These are phyloP conservation scores for Ilyonectria sp. DNA, from an alignment of 2,329 filamentous ascomycete species.

Conservation along the genomic window DNA sequence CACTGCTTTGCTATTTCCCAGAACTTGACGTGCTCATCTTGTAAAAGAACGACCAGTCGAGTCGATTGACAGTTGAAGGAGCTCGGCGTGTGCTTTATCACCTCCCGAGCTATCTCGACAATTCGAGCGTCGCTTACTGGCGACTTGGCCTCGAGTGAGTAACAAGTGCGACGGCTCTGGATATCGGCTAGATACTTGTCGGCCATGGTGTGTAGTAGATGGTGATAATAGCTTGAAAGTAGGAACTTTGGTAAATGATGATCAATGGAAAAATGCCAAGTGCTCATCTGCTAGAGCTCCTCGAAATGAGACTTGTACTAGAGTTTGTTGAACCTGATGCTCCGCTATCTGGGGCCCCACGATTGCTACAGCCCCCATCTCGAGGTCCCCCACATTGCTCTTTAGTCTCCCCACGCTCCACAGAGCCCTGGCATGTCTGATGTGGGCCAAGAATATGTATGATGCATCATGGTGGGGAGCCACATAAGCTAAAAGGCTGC, in stretches of 20 bases:
- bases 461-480: background rate
- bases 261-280: background rate
- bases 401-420: background rate
- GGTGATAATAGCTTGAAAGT: background rate
- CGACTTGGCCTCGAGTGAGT: slow-evolving; percentile 29
- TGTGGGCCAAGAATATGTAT: no score
- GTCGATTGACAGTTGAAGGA: slow-evolving; percentile 35
- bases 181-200: slow-evolving; percentile 21
- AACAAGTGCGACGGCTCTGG: slow-evolving; percentile 25
- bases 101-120: slow-evolving; percentile 25
- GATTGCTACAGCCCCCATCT: slow-evolving; percentile 1
- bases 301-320: background rate
- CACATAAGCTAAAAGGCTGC: background rate
- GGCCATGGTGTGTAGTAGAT: slow-evolving; percentile 13
- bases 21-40: slow-evolving; percentile 25
- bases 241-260: no score
- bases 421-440: no score
- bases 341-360: slow-evolving; percentile 11
- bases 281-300: background rate
- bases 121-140: slow-evolving; percentile 24
- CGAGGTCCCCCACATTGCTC: slow-evolving; percentile 23
- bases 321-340: background rate
- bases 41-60: slow-evolving; percentile 24
- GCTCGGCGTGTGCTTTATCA: slow-evolving; percentile 27
- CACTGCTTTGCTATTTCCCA: slow-evolving; percentile 30